Base-by-base conservation (phyloP, 2,329 filamentous ascomycete genomes). In the Fusarium sambucinum region DNA sequence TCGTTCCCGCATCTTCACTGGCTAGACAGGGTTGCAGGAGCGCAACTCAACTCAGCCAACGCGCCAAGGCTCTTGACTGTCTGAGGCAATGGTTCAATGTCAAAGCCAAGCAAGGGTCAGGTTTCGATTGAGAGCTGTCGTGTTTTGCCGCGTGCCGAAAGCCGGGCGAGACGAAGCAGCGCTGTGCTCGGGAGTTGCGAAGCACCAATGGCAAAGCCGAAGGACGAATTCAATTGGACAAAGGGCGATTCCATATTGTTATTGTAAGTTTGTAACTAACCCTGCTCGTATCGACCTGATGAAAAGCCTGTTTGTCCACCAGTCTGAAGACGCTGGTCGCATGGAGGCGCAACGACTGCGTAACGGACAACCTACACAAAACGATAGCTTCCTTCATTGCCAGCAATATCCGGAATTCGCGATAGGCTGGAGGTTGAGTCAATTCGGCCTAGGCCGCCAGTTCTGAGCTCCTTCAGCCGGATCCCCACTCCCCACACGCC, bases 331-430 rank as follows among this genome's bases (percentile, higher is more conserved):
- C 56, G 54, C 50, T 33, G 47, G 33, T 40, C 47, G 47, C 47
- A 38, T 51, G 45, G 41, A 42, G 59, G 50, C 47, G 47, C 44
- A 52, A 48, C 19, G 52, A 64, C 62, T 44, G 55, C 67, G 67
- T 66, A 69, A 68, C 45, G 44, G 42, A 68, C 66, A 69, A 56
- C 67, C 67, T 68, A 50, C 33, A 67, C 47, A 47, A 53, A 45
- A 30, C 44, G 51, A 67, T 63, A 59, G 59, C 45, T 48, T 59
- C 58, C 21, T 59, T 50, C 16, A 16, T 27, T 44, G 33, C 42
- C 52, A 55, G 52, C 55, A 54, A 61, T 47, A 53, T 54, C 37
- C 56, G 46, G 17, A 55, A 66, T 42, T 25, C 38, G 40, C 25
- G 46, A 40, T 44, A 19, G 51, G 33, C 42, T 42, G 38, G n/a